phyloP scores from a whole-genome alignment of 768 basidiomycete species.

The Termitomyces sp. region DNA sequence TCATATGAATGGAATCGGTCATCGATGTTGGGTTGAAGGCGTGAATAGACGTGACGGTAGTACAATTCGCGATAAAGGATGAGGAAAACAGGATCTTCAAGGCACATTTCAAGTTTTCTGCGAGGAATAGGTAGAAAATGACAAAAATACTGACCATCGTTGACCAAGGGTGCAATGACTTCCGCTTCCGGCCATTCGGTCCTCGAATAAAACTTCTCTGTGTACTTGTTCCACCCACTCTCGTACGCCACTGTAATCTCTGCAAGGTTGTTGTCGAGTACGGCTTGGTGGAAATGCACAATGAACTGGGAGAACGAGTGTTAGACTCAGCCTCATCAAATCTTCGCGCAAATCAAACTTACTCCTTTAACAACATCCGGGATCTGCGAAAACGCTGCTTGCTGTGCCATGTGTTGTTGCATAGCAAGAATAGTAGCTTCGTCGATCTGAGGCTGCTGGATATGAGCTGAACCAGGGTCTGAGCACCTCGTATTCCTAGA shows the following conservation, averaged over 20 bases:
- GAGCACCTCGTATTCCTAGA: constrained; percentile 4
- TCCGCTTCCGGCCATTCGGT: constrained; percentile 98
- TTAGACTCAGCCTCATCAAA: not conserved
- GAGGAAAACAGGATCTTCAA: constrained; percentile 84
- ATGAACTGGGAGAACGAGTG: constrained; percentile 60
- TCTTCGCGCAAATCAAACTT: constrained; percentile 22
- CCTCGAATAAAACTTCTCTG: constrained; percentile 92
- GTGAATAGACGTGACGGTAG: constrained; percentile 94
- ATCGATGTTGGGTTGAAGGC: constrained; percentile 91
- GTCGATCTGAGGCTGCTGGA: constrained; percentile 61
- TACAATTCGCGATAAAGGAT: constrained; percentile 96
- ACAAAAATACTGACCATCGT: constrained; percentile 60
- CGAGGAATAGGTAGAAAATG: not conserved
- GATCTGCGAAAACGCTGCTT: constrained; percentile 76
- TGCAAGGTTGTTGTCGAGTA: constrained; percentile 83
- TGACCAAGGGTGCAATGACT: constrained; percentile 88
- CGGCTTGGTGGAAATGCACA: constrained; percentile 91
- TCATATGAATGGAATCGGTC: constrained; percentile 98
- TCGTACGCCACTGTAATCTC: constrained; percentile 94
- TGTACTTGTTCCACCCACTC: constrained; percentile 95
- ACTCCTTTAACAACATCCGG: constrained; percentile 89
- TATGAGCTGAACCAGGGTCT: constrained; percentile 30
- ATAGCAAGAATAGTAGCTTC: constrained; percentile 65
- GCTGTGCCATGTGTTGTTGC: constrained; percentile 82
- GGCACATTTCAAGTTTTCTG: not conserved